Base-by-base conservation (phyloP, 2,329 filamentous ascomycete genomes). In the Hymenoscyphus occultus region DNA sequence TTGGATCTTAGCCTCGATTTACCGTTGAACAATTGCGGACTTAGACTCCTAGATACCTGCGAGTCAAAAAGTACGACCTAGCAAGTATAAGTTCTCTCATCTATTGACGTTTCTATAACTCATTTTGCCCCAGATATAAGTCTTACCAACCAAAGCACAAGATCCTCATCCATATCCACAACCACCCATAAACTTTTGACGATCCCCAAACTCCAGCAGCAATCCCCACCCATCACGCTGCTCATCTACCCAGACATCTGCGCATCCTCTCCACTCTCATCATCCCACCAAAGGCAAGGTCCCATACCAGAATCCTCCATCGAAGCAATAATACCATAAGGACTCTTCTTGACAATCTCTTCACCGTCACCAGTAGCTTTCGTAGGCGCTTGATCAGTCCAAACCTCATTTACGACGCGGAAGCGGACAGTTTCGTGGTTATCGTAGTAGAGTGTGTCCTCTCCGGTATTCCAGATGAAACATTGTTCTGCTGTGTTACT, bases 401-500 rank as follows among this genome's bases (percentile, higher is more conserved):
- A 99, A 70, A 91, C 86, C 78, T 99, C 95, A 60, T 89, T 86
- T 71, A 96, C 87, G 51, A 98, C 88, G 28, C 92, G 85, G 73
- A 98, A 90, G 51, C 94, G 86, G 35, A 97, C 93, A 72, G 90
- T 87, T 79, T 98, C 95, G 74, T 94, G 89, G 72, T 89, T 89
- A 77, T 99, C 95, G 77, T 95, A 96, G 76, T 90, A 97, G 70
- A 96, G 86, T 35, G 88, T 83, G 39, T 86, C 88, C 16, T 92
- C 84, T 32, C 85, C 90, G 10, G 88, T 85, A 39, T 89, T 85
- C 91, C 92, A 98, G 48, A 94, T 85, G 89, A 92, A 98, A 2
- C 92, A 84, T 71, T 91, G 86, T 71, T 96, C 91, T 64, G 84
- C 84, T 68, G 88, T 86, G 68, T 91, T 87, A 73, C 89, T 92